Conservation (phyloP, 345 rosid genomes). For the Hevea brasiliensis region DNA sequence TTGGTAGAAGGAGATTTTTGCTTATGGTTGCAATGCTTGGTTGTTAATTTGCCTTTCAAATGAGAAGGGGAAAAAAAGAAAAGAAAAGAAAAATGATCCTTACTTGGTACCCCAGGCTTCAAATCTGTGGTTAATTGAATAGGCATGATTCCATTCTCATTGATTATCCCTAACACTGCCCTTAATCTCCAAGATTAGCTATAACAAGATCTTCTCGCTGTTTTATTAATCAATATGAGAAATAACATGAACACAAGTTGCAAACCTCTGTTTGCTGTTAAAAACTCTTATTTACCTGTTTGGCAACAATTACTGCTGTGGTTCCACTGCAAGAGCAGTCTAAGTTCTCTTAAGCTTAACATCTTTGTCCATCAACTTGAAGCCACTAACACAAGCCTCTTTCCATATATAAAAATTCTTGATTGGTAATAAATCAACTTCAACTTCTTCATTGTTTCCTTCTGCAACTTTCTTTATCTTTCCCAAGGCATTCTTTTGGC, state of each 20-base stretch:
- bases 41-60: neutral
- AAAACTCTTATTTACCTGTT: slow-evolving; percentile 42
- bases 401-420: slow-evolving; percentile 38
- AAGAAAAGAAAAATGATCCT: no score
- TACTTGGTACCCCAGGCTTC: slow-evolving; percentile 77
- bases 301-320: slow-evolving; percentile 70
- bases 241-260: neutral
- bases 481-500: slow-evolving; percentile 44
- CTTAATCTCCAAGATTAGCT: slow-evolving; percentile 90
- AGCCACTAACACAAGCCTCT: slow-evolving; percentile 47
- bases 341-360: slow-evolving; percentile 53
- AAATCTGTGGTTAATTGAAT: slow-evolving; percentile 74
- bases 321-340: slow-evolving; percentile 79
- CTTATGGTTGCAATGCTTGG: no score
- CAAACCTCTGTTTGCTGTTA: no score
- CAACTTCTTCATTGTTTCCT: neutral
- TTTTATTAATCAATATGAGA: neutral
- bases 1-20: no score
- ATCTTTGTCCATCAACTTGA: slow-evolving; percentile 68
- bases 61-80: neutral
- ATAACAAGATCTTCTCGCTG: slow-evolving; percentile 71
- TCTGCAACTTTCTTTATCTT: neutral
- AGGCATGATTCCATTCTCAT: slow-evolving; percentile 43
- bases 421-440: slow-evolving; percentile 11
- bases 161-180: slow-evolving; percentile 61